Evolutionary conservation across 768 basidiomycete genomes (phyloP), one percentile per base, ranked within the genome.

Genomic region (Tulasnella sp.): DNA sequence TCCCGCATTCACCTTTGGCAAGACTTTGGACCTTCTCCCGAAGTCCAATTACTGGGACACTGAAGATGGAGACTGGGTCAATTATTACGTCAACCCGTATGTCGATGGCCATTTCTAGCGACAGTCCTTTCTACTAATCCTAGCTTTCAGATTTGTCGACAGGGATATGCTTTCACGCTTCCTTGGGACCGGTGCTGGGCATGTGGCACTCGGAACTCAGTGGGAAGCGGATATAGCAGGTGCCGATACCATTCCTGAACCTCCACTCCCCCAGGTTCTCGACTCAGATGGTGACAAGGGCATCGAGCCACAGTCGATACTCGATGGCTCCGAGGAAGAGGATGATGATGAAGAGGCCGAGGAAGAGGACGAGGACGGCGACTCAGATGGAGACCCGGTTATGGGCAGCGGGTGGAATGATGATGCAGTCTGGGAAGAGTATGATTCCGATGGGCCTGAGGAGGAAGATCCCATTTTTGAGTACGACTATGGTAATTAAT

Each of bases 51-150:
- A 69, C 77, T 26, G 14, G 59, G 37, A 67, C 0, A 74, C 78
- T 17, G 71, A 74, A 1, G 29, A 80, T n/a, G 76, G 73, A 34
- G 83, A 83, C 63, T 83, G 78, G 77, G 44, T 68, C 6, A 78
- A 75, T 47, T 83, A 77, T 67, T 83, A 81, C 75, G 79, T 83
- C 5, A 79, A 77, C 35, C 78, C 79, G 82, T 83, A 67, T 73
- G 71, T 59, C 34, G 52, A 59, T 42, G 11, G 11, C 29, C 62
- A 19, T 35, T 6, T 37, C 9, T 34, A 12, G 47, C 5, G 17
- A 16, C 37, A 12, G 11, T 1, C 11, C 35, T 63, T 26, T 11
- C 5, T 8, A 12, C 9, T n/a, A 17, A 11, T 44, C 7, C 19
- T 14, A 3, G 22, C 42, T 19, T 37, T 8, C 36, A 80, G 79